These are phyloP conservation scores for Phytopythium oedochilum DNA, from an alignment of 352 stramenopile genomes.

Conservation along the genomic window DNA sequence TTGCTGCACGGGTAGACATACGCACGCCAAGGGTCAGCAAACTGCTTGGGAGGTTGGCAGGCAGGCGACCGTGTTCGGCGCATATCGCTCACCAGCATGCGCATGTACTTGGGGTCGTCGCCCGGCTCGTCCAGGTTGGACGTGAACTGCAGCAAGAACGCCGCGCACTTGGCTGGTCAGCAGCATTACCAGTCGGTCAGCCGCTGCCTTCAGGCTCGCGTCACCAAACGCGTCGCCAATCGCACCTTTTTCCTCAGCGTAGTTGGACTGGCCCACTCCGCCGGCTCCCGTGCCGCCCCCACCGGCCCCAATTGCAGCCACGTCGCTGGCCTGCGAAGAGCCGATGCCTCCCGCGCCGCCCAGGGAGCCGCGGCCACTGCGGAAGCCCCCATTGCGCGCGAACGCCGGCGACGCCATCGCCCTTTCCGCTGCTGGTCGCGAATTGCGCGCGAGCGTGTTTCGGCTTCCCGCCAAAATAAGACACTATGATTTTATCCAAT, in stretches of 20 bases:
- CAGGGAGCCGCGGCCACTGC: slow-evolving; percentile 3
- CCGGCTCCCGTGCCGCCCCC: not conserved
- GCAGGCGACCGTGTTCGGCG: no score
- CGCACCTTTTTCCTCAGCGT: slow-evolving; percentile 49
- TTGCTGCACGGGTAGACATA: no score
- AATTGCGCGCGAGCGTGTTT: not conserved
- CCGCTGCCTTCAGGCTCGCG: no score
- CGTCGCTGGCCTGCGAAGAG: slow-evolving; percentile 3
- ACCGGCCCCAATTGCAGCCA: not conserved
- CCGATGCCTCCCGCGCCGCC: not conserved
- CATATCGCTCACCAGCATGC: slow-evolving; percentile 72
- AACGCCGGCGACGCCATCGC: slow-evolving; percentile 8
- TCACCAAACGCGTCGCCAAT: no score
- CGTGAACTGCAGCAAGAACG: slow-evolving; percentile 67
- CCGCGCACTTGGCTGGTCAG: slow-evolving; percentile 59
- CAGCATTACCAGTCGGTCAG: not conserved
- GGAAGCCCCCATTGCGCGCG: slow-evolving; percentile 1
- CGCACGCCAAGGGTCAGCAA: no score
- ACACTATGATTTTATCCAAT: not conserved
- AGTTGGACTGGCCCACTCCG: slow-evolving; percentile 24
- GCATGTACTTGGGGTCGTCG: slow-evolving; percentile 67
- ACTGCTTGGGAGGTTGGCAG: no score
- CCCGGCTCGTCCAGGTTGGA: slow-evolving; percentile 68
- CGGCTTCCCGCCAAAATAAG: slow-evolving; percentile 4
- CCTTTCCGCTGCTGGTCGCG: not conserved